Base-by-base conservation (phyloP, 2,329 filamentous ascomycete genomes). In the Aureobasidium zeae region DNA sequence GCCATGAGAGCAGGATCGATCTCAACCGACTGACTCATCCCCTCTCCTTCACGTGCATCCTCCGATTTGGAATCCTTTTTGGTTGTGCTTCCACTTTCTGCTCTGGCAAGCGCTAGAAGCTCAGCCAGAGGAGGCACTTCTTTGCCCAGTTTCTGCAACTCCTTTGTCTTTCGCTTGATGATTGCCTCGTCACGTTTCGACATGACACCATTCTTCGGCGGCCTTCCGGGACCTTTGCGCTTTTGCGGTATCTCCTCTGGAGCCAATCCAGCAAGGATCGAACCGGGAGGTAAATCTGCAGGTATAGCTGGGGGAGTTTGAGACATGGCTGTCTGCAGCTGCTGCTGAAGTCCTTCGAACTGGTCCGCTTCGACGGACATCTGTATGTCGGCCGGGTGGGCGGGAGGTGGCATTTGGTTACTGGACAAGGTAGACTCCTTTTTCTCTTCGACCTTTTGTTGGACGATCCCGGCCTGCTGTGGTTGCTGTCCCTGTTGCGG, bases 181-280 rank as follows among this genome's bases (percentile, higher is more conserved):
- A 55, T 53, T 6, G 56, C 48, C 47, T 59, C 52, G 45, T 87
- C 81, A 45, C 84, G 72, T 63, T 87, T 87, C 1, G 83, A 88
- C 77, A 87, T 85, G 57, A 86, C 74, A 20, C 84, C 84, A 55
- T 88, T 83, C 65, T 88, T 88, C 0, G 84, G 84, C 15, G 84
- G 84, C 42, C 84, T 70, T n/a, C 84, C 84, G 8, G 84, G 84
- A 11, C 84, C 84, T 52, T 83, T 78, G 50, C 82, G 80, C 62
- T 77, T 82, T 20, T 76, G 73, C 21, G 76, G 63, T 5, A 69
- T 62, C 31, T 62, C 53, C 28, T 56, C 57, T 5, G 53, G 52
- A 7, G 56, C 51, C 11, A 59, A 48, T 29, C 53, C 55, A 26
- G 53, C 55, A 28, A 61, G 51, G 12, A 56, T 53, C 4, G 60